Evolutionary conservation across 2,329 filamentous ascomycete species (phyloP).

Genomic region (Achaetomium macrosporum): DNA sequence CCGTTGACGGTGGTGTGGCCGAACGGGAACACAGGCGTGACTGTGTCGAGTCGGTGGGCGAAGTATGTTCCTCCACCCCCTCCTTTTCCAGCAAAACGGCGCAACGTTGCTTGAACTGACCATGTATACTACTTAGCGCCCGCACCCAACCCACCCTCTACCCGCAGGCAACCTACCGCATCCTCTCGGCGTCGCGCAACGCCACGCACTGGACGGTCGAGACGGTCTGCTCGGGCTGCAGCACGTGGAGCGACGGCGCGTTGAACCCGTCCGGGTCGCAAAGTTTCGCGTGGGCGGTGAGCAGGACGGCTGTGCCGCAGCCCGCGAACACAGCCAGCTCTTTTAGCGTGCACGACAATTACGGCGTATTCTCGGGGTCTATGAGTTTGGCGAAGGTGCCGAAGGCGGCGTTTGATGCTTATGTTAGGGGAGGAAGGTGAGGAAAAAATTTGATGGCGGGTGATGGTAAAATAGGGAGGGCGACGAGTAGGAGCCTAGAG

Average conservation of each 20-base stretch:
- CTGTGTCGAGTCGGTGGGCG: constrained; percentile 34
- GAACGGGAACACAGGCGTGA: constrained; percentile 31
- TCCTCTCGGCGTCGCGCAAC: constrained; percentile 21
- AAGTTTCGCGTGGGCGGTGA: constrained; percentile 21
- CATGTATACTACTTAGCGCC: constrained; percentile 9
- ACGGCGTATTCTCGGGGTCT: constrained; percentile 17
- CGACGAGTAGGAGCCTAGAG: too few species aligned
- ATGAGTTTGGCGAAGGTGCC: constrained; percentile 15
- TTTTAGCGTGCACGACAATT: constrained; percentile 18
- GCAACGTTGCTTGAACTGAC: not conserved
- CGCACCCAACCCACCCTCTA: constrained; percentile 20
- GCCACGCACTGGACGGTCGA: constrained; percentile 23
- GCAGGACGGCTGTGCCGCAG: constrained; percentile 15
- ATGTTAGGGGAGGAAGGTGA: constrained; percentile 7
- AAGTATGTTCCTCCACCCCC: constrained; percentile 25
- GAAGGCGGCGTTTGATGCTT: constrained; percentile 12
- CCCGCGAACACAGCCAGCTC: constrained; percentile 12
- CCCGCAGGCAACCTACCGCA: constrained; percentile 20
- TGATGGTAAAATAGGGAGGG: not conserved
- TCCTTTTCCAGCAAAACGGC: not conserved
- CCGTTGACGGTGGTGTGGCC: constrained; percentile 35
- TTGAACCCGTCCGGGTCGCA: constrained; percentile 12
- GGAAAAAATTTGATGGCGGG: not conserved
- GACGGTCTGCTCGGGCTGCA: constrained; percentile 22
- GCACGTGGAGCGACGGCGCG: constrained; percentile 17